These are phyloP conservation scores for Phalaenopsis equestris DNA, from an alignment of 106 monocot species.

Conservation along the genomic window DNA sequence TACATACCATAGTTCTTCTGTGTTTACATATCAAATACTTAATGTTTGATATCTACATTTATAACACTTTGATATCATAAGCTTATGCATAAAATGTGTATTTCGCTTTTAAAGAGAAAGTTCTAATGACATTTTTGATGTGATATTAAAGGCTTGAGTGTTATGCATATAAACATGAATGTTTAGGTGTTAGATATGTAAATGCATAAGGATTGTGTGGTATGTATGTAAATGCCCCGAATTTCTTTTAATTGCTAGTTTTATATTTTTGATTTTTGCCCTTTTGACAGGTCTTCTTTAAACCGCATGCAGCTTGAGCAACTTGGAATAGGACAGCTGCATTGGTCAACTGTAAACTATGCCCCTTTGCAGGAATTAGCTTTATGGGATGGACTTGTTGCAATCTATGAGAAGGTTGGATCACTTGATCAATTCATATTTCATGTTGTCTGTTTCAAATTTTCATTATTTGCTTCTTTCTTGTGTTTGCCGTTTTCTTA, in stretches of 20 bases:
- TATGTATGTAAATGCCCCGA: neutral
- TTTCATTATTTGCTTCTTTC: neutral
- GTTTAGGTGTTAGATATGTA: too few species aligned
- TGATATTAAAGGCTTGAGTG: too few species aligned
- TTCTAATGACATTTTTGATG: too few species aligned
- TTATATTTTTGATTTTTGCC: neutral
- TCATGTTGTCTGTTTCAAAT: neutral
- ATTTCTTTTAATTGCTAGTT: neutral
- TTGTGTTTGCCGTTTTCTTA: neutral
- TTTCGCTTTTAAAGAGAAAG: too few species aligned
- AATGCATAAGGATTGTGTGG: too few species aligned
- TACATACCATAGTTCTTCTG: too few species aligned
- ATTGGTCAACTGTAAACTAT: conserved; percentile 99
- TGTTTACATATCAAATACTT: too few species aligned
- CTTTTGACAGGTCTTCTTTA: conserved; percentile 68
- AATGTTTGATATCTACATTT: too few species aligned
- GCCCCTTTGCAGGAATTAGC: conserved; percentile 85
- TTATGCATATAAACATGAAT: too few species aligned
- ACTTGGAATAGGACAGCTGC: conserved; percentile 93
- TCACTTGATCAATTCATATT: neutral
- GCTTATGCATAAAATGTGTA: too few species aligned
- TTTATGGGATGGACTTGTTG: conserved; percentile 96
- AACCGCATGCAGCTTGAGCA: conserved; percentile 68
- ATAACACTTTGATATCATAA: too few species aligned
- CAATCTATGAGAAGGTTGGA: conserved; percentile 91